Base-by-base conservation (phyloP, 345 rosid genomes). In the Sisymbrium altissimum region DNA sequence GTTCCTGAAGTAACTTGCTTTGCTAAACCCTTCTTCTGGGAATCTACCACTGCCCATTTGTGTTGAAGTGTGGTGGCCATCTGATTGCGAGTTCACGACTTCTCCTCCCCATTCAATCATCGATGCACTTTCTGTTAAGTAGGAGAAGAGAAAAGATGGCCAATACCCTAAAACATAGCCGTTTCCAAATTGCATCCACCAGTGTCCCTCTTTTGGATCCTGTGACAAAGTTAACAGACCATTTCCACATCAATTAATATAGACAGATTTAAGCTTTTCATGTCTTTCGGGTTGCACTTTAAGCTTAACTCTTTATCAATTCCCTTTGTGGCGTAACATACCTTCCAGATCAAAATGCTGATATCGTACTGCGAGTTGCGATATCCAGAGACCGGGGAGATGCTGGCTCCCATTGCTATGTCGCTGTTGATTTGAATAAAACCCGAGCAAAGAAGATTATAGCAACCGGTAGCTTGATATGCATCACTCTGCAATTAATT, bases 51-150 rank as follows among this genome's bases (percentile, higher is more conserved):
- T 92, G 0, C 99, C 99, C 98, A 92, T 95, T 75, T 95, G 99
- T 19, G 99, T 95, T 25, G 90, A 82, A 58, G 97, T 95, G 83
- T 95, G 98, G 9, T 79, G 83, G 6, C 97, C 99, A 35, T 85
- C 89, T 7, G 97, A 81, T 33, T 89, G 88, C 9, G 98, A 88
- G 80, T 95, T 92, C 78, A 95, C 99, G 0, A 90, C 98, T 81
- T 95, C 97, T 39, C 98, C 98, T 82, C 99, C 99, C 98, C 97
- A 90, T 68, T 95, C 99, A 4, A 95, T 88, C 99, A 90, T 95
- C 4, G 97, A 88, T 58, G 98, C 98, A 40, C 96, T 87, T 49
- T 92, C 93, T 0, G 96, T 88, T 17, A 95, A 74, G 88, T 92
- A 92, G 3, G 98, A 92, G 89, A 95, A 95, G 33, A 95, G 84